A percentile compares a stretch with the other conserved stretches of the same genome.
phyloP scores from a whole-genome alignment of 345 rosid species.

The Eucalyptus victrix region DNA sequence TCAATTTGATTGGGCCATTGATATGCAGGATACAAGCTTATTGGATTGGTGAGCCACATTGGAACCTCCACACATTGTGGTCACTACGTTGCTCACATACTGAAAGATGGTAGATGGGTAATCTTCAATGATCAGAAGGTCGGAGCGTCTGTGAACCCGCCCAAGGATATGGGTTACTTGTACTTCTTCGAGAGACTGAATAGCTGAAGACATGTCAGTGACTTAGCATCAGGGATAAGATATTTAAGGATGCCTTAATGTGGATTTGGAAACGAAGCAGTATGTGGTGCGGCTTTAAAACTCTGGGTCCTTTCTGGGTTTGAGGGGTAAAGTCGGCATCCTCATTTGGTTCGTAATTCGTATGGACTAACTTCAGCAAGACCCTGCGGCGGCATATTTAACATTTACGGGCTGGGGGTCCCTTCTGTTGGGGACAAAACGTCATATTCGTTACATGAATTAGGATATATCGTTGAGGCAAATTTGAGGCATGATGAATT shows the following conservation, averaged over 20 bases:
- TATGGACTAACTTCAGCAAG: not conserved
- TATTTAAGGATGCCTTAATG: not conserved
- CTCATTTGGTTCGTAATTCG: not conserved
- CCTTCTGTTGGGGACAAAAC: not conserved
- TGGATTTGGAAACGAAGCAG: not conserved
- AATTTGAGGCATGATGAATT: not conserved
- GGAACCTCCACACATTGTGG: conserved; percentile 95
- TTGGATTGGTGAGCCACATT: conserved; percentile 91
- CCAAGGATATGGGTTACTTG: conserved; percentile 96
- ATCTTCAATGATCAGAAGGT: conserved; percentile 93
- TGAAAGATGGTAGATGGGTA: conserved; percentile 83
- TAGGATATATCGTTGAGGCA: not conserved
- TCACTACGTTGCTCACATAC: conserved; percentile 89
- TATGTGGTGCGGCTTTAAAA: not conserved
- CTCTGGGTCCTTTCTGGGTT: not conserved
- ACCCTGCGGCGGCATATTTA: not conserved
- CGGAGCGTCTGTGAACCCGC: conserved; percentile 71
- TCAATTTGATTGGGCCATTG: not conserved
- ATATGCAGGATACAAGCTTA: conserved; percentile 57
- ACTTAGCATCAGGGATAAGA: not conserved
- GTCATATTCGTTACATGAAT: not conserved
- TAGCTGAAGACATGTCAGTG: conserved; percentile 15
- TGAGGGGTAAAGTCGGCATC: not conserved
- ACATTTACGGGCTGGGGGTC: not conserved
- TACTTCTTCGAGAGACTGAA: conserved; percentile 86